A percentile compares a stretch with the other conserved stretches of the same genome.
phyloP scores from a whole-genome alignment of 2,329 filamentous ascomycete genomes.

The Colletotrichum tropicale region DNA sequence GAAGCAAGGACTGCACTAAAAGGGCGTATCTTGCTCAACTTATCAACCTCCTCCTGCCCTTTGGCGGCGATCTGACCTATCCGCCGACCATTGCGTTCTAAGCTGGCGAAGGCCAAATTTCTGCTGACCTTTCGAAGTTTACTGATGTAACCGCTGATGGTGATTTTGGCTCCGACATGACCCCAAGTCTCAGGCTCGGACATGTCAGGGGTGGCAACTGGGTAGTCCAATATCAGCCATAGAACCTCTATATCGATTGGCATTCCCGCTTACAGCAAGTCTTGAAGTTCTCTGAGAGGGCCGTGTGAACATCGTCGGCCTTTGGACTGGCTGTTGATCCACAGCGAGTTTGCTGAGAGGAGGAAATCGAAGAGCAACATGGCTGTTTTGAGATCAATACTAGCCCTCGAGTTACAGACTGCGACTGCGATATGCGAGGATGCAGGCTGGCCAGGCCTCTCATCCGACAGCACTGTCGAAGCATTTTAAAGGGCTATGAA shows the following conservation, averaged over 20 bases:
- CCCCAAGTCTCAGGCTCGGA: constrained; percentile 27
- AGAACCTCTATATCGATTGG: not conserved
- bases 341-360: not conserved
- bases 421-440: not conserved
- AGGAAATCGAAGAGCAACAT: not conserved
- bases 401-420: not conserved
- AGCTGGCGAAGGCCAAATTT: constrained; percentile 72
- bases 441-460: constrained; percentile 6
- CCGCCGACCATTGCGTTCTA: constrained; percentile 36
- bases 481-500: not conserved
- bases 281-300: constrained; percentile 13
- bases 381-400: not conserved
- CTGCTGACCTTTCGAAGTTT: constrained; percentile 71
- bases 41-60: constrained; percentile 33
- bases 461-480: constrained; percentile 19
- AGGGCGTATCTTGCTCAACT: constrained; percentile 51
- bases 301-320: not conserved
- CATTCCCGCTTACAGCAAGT: constrained; percentile 7
- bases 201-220: constrained; percentile 34
- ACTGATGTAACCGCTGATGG: constrained; percentile 74
- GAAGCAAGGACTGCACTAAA: constrained; percentile 58
- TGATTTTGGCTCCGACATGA: constrained; percentile 44
- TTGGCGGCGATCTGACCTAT: constrained; percentile 52
- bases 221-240: not conserved
- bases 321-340: not conserved